Evolutionary conservation across 2,329 filamentous ascomycete genomes (phyloP).

Genomic region (Thermochaetoides dissita): DNA sequence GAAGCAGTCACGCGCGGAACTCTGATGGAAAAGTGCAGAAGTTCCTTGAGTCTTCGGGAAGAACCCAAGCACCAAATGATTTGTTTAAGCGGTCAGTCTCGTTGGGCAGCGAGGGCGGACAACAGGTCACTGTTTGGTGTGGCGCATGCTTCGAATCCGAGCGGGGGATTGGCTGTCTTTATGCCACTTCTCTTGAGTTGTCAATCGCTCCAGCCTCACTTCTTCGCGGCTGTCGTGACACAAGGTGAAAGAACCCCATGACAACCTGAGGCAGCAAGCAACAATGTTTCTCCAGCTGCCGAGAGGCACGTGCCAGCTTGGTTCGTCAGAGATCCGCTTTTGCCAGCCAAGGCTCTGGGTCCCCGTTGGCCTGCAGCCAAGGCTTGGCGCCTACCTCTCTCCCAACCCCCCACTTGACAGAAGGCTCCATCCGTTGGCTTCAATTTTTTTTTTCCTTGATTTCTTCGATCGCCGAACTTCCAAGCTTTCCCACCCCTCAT

Average conservation of each 20-base stretch:
- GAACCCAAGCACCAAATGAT: conserved; percentile 9
- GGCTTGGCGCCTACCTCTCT: too few species aligned
- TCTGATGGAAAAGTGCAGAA: conserved; percentile 2
- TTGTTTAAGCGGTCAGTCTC: conserved; percentile 22
- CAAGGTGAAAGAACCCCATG: conserved; percentile 5
- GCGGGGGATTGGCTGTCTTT: conserved; percentile 9
- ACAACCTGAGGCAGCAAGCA: conserved; percentile 5
- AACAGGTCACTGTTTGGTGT: conserved; percentile 10
- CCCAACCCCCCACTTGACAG: conserved; percentile 4
- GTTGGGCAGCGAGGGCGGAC: conserved; percentile 15
- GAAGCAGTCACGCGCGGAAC: conserved; percentile 4
- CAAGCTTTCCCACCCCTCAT: background rate
- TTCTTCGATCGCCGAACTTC: conserved; percentile 1
- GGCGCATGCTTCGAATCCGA: conserved; percentile 12
- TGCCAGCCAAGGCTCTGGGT: too few species aligned
- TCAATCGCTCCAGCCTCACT: conserved; percentile 15
- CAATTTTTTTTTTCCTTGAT: conserved; percentile 1
- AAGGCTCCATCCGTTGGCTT: background rate
- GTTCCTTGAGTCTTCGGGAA: conserved; percentile 4
- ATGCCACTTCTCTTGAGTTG: conserved; percentile 6
- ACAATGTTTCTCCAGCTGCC: conserved; percentile 11
- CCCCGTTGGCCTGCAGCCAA: too few species aligned
- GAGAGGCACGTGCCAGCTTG: conserved; percentile 1
- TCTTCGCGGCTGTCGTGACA: conserved; percentile 1
- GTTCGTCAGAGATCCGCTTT: too few species aligned